These are phyloP conservation scores for Canavalia gladiata DNA, from an alignment of 306 rosid species.

Conservation along the genomic window DNA sequence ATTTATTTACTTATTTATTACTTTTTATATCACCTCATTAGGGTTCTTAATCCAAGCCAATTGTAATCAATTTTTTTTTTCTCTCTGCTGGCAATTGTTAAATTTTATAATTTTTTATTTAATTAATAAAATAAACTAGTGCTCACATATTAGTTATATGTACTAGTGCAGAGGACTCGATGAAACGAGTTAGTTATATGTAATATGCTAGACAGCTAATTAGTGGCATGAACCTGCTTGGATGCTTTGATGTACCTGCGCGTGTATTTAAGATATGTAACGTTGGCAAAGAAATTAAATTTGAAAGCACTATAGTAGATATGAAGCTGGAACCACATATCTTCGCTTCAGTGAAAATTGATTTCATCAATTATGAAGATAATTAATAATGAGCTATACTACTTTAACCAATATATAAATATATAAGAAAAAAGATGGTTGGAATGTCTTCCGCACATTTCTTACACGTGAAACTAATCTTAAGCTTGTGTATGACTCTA, in stretches of 20 bases:
- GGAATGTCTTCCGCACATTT: not conserved
- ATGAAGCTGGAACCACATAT: constrained; percentile 1
- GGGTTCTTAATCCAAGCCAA: not conserved
- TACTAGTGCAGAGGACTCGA: not conserved
- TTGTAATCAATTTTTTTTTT: not conserved
- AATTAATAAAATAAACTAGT: not conserved
- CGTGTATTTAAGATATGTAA: constrained; percentile 3
- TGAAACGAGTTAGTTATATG: too few species aligned
- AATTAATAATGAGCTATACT: constrained; percentile 11
- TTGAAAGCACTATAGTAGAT: constrained; percentile 25
- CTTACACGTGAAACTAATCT: not conserved
- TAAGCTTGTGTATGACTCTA: not conserved
- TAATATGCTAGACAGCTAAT: not conserved
- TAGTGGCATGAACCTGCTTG: not conserved
- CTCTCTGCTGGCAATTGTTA: not conserved
- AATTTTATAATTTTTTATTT: not conserved
- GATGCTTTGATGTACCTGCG: too few species aligned
- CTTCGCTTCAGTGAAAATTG: not conserved
- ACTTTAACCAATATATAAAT: not conserved
- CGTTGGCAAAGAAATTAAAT: constrained; percentile 1
- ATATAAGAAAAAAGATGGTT: not conserved
- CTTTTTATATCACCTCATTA: not conserved
- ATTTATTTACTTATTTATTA: not conserved
- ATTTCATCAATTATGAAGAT: constrained; percentile 21
- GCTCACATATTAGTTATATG: not conserved